These are phyloP conservation scores for Butyriboletus loyo DNA, from an alignment of 768 basidiomycete genomes.

Conservation along the genomic window DNA sequence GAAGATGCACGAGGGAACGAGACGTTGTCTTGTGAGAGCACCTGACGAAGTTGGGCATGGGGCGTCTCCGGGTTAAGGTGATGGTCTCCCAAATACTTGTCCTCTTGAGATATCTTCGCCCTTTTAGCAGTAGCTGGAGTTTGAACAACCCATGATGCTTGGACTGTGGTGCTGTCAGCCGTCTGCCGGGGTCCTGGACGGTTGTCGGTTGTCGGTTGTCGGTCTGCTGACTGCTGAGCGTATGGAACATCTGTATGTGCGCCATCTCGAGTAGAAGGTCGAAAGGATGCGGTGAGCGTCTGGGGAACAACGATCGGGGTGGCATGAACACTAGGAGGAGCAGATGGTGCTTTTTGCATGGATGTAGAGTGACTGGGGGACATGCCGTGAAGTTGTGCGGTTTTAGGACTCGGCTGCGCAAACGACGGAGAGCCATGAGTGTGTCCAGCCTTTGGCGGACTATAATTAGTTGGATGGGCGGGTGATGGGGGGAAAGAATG, in stretches of 20 bases:
- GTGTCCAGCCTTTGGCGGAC: constrained; percentile 14
- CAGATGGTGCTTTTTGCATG: constrained; percentile 20
- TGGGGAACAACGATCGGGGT: constrained; percentile 24
- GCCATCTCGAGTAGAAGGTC: constrained; percentile 26
- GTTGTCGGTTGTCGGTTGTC: constrained; percentile 4
- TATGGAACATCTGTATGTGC: constrained; percentile 4
- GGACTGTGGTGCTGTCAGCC: constrained; percentile 22
- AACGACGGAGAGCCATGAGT: constrained; percentile 10
- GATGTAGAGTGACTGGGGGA: constrained; percentile 7
- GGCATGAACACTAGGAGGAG: constrained; percentile 14
- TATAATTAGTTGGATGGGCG: constrained; percentile 10
- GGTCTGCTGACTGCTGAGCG: constrained; percentile 14
- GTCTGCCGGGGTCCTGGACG: constrained; percentile 13
- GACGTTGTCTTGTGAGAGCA: constrained; percentile 31
- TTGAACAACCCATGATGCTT: constrained; percentile 33
- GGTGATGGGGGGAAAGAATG: constrained; percentile 21
- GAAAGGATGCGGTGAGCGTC: constrained; percentile 21
- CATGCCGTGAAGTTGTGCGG: constrained; percentile 15
- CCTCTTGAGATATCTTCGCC: constrained; percentile 23
- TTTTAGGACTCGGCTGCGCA: constrained; percentile 25
- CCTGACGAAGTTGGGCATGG: constrained; percentile 29
- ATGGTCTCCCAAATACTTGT: constrained; percentile 28
- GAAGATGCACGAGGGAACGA: constrained; percentile 23
- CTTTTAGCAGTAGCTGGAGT: constrained; percentile 23
- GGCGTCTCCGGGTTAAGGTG: constrained; percentile 18